Evolutionary conservation across 768 basidiomycete species (phyloP).

Genomic region (Pisolithus marmoratus): DNA sequence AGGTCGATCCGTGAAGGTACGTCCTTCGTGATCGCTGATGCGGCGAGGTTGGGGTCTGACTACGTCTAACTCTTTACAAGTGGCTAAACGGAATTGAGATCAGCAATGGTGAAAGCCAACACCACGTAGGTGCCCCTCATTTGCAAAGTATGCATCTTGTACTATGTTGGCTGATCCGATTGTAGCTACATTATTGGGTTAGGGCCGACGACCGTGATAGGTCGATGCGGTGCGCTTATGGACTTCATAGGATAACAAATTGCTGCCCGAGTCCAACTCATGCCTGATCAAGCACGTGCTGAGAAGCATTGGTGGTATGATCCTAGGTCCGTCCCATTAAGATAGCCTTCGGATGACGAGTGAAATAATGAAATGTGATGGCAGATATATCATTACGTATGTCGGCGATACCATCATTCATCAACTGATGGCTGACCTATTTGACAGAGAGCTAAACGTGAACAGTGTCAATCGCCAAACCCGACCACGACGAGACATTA

Average conservation of each 20-base stretch:
- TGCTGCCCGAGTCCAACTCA: conserved; percentile 49
- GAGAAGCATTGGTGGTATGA: conserved; percentile 55
- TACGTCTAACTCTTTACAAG: conserved; percentile 16
- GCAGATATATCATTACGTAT: conserved; percentile 31
- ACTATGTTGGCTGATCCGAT: not conserved
- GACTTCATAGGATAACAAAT: conserved; percentile 46
- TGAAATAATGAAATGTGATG: not conserved
- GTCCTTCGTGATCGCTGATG: not conserved
- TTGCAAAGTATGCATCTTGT: not conserved
- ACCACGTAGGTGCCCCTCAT: conserved; percentile 34
- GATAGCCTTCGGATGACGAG: not conserved
- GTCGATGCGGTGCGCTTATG: not conserved
- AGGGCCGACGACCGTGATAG: not conserved
- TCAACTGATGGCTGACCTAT: conserved; percentile 16
- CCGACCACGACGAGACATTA: conserved; percentile 48
- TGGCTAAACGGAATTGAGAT: conserved; percentile 56
- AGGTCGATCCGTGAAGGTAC: conserved; percentile 44
- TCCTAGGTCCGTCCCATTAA: conserved; percentile 28
- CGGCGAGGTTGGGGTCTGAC: not conserved
- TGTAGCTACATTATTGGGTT: conserved; percentile 33
- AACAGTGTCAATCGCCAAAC: conserved; percentile 53
- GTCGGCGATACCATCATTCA: conserved; percentile 3
- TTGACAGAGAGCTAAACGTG: conserved; percentile 51
- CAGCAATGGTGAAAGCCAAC: conserved; percentile 44
- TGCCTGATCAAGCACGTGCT: conserved; percentile 45